These are phyloP conservation scores for Histomonas meleagridis DNA, from an alignment of 208 protist genomes.

Conservation along the genomic window DNA sequence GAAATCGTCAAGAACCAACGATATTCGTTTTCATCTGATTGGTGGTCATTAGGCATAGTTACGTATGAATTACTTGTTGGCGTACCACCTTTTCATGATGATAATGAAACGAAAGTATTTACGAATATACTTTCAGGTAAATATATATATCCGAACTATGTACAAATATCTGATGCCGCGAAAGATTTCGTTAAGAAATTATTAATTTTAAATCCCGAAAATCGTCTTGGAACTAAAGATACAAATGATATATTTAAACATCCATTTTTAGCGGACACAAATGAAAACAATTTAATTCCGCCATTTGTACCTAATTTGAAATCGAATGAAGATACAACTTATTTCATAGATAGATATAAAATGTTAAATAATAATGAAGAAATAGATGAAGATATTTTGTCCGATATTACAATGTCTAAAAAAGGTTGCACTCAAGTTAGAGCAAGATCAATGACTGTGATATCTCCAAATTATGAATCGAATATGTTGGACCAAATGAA, in stretches of 20 bases:
- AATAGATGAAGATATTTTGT: background rate
- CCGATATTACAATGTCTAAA: no score
- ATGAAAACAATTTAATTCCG: no score
- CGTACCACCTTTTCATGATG: background rate
- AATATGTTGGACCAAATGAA: no score
- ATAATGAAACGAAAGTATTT: background rate
- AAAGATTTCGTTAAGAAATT: conserved; percentile 31
- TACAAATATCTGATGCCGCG: background rate
- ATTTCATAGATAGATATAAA: background rate
- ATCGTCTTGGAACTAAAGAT: conserved; percentile 28
- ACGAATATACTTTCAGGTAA: background rate
- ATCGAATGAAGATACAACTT: background rate
- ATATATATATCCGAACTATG: background rate
- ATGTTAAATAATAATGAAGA: background rate
- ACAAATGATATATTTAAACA: conserved; percentile 36
- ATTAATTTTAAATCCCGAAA: conserved; percentile 12
- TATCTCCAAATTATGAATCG: no score
- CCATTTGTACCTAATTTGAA: background rate
- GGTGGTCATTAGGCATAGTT: background rate
- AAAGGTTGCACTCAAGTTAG: no score
- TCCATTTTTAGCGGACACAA: no score
- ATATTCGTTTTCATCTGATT: background rate
- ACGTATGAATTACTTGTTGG: background rate
- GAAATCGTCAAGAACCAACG: background rate
- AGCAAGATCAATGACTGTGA: no score